Conservation (phyloP, 306 rosid genomes). For the Cicer pinnatifidum region DNA sequence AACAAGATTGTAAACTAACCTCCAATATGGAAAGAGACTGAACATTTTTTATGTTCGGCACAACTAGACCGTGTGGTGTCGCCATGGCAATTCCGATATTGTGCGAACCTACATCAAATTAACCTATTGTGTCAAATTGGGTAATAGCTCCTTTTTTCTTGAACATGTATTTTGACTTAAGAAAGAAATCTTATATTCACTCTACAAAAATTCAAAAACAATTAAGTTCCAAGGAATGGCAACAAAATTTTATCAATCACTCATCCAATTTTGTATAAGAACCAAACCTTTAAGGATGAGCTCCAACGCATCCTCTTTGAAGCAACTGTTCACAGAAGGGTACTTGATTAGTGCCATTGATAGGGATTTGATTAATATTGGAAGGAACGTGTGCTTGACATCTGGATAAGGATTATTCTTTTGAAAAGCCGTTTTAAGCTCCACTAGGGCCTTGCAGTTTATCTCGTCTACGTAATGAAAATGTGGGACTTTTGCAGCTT, state of each 20-base stretch:
- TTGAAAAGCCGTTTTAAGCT: slow-evolving; percentile 83
- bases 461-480: slow-evolving; percentile 92
- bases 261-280: slow-evolving; percentile 28
- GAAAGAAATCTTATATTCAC: slow-evolving; percentile 1
- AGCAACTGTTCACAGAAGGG: slow-evolving; percentile 82
- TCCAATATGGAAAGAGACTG: slow-evolving; percentile 86
- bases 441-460: slow-evolving; percentile 69
- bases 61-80: slow-evolving; percentile 82
- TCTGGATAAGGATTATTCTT: slow-evolving; percentile 64
- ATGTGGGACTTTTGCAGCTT: slow-evolving; percentile 92
- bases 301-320: slow-evolving; percentile 77
- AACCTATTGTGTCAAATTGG: slow-evolving; percentile 35
- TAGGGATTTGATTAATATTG: slow-evolving; percentile 75
- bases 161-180: not conserved
- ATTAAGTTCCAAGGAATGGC: slow-evolving; percentile 14
- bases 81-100: slow-evolving; percentile 95
- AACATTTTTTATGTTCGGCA: slow-evolving; percentile 89
- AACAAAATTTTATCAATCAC: slow-evolving; percentile 12
- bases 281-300: slow-evolving; percentile 79
- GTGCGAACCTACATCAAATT: slow-evolving; percentile 71
- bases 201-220: slow-evolving; percentile 19
- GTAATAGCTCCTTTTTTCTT: slow-evolving; percentile 11
- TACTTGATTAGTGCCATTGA: slow-evolving; percentile 79
- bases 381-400: slow-evolving; percentile 90
- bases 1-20: slow-evolving; percentile 56